Conservation (phyloP, 306 rosid species). For the Ormosia emarginata region DNA sequence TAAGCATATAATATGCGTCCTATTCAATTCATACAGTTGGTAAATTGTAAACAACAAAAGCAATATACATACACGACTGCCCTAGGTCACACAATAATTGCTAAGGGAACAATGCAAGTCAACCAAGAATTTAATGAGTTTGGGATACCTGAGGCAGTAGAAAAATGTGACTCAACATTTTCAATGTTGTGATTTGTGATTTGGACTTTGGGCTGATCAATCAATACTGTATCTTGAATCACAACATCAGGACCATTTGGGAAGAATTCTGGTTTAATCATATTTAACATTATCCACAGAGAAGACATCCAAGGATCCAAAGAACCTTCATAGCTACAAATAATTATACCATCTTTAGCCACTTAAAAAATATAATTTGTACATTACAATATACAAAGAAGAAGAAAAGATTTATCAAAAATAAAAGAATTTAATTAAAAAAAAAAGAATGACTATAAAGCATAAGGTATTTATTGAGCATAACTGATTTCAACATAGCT, state of each 20-base stretch:
- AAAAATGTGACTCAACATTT: conserved; percentile 40
- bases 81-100: conserved; percentile 4
- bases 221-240: conserved; percentile 40
- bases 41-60: conserved; percentile 8
- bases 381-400: background rate
- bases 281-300: conserved; percentile 60
- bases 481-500: conserved; percentile 1
- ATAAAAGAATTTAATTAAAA: background rate
- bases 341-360: conserved; percentile 8
- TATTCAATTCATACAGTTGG: background rate
- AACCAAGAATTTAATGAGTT: conserved; percentile 15
- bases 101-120: conserved; percentile 6
- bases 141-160: conserved; percentile 54
- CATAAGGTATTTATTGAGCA: background rate
- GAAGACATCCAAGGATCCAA: conserved; percentile 93
- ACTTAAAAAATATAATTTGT: background rate
- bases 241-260: conserved; percentile 59
- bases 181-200: conserved; percentile 53
- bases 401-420: background rate
- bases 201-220: conserved; percentile 64
- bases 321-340: conserved; percentile 81
- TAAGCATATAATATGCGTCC: background rate
- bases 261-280: conserved; percentile 50
- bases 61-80: background rate
- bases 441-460: background rate